Base-by-base conservation (phyloP, 2,329 filamentous ascomycete species). In the Juglanconis juglandina region DNA sequence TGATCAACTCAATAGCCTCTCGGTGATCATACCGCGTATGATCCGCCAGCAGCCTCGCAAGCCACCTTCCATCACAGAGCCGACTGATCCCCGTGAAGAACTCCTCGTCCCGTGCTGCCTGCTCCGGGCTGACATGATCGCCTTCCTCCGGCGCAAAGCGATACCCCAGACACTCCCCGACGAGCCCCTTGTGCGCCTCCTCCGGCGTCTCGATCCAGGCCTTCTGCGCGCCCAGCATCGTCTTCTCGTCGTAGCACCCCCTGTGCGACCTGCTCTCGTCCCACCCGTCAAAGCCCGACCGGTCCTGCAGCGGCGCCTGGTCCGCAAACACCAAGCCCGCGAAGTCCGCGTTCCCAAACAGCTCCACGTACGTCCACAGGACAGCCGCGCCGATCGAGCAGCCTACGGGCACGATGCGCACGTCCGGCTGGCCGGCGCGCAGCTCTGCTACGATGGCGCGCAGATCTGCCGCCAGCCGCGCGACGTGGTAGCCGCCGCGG, bases 21-120 rank as follows among this genome's bases (percentile, higher is more conserved):
- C 75, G 73, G 64, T 77, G 75, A 55, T 77, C 75, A 58, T 76
- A 77, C 32, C 74, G 61, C 52, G 75, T 77, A 57, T 76, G 75
- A 53, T 77, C 74, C 1, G 71, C 72, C 41, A 77, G 61, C 60
- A 77, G 56, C 55, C 69, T 66, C 33, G 74, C 74, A 30, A 77
- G 64, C 75, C 75, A 77, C 13, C 46, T 62, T n/a, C 67, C 67
- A 34, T 76, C 73, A 63, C 75, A 76, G 41, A 63, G 59, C 7
- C 62, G 64, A 46, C 72, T 74, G 37, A 75, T 72, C 1, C 56
- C 53, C 32, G 66, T 67, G 58, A 77, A 77, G 58, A 75, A 76
- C 1, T 64, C 67, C 66, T 75, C 71, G 33, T 77, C 74, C 37
- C 56, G 46, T 32, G 55, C 53, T 46, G 47, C 58, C 60, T 65